phyloP scores from a whole-genome alignment of 2,329 filamentous ascomycete genomes.

The Nemania sp. region DNA sequence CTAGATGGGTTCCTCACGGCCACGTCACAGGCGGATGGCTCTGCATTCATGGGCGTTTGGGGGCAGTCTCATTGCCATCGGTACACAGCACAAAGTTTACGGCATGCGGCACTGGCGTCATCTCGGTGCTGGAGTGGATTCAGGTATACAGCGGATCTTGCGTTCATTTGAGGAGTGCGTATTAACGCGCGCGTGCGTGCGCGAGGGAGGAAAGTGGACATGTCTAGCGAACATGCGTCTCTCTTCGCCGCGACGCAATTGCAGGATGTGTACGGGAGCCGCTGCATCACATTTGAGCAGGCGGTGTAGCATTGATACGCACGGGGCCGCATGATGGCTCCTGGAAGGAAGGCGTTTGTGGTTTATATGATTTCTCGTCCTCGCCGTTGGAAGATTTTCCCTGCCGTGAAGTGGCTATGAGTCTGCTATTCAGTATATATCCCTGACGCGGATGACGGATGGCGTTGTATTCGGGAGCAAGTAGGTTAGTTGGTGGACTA shows the following conservation, averaged over 20 bases:
- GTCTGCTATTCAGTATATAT: no score
- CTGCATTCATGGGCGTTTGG: conserved; percentile 25
- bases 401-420: neutral
- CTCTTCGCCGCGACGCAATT: neutral
- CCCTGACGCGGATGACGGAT: no score
- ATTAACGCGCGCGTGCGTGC: no score
- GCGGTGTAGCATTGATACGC: conserved; percentile 22
- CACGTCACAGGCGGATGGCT: neutral
- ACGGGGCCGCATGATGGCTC: neutral
- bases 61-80: conserved; percentile 9
- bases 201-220: neutral
- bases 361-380: neutral
- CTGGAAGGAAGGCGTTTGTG: neutral
- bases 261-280: neutral
- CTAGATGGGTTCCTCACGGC: neutral
- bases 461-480: no score
- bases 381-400: neutral
- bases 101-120: conserved; percentile 13
- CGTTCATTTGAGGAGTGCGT: neutral
- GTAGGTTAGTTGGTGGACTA: no score
- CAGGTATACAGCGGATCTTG: neutral
- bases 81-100: conserved; percentile 20
- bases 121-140: neutral
- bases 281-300: neutral
- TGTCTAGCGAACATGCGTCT: neutral